Percentiles rank a stretch among this genome's conserved stretches.
Conservation (phyloP, 352 stramenopile genomes). For the Aphanomyces invadans region DNA sequence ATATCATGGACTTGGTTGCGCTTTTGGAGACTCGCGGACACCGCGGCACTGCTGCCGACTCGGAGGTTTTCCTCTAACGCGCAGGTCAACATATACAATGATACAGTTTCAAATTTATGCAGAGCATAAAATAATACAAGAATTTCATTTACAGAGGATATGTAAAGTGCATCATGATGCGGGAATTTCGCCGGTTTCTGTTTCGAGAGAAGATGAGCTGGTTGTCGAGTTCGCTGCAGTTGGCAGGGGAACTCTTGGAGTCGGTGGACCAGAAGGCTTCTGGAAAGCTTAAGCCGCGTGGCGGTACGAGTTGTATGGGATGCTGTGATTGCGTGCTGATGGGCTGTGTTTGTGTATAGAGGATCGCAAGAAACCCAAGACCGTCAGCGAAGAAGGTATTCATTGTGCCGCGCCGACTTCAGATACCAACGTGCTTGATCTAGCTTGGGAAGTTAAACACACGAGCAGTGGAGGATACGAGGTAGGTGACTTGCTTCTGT, state of each 20-base stretch:
- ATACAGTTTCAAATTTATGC: too few relatives aligned
- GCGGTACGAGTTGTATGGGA: neutral
- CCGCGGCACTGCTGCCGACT: slow-evolving; percentile 25
- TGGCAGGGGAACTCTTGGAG: slow-evolving; percentile 72
- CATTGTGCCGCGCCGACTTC: neutral
- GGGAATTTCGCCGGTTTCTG: slow-evolving; percentile 6
- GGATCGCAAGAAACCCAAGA: slow-evolving; percentile 19
- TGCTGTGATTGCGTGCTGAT: neutral
- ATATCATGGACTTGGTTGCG: slow-evolving; percentile 56
- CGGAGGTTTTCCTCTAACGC: slow-evolving; percentile 27
- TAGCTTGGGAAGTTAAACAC: slow-evolving; percentile 3
- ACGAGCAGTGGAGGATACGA: neutral
- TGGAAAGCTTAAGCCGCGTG: slow-evolving; percentile 40
- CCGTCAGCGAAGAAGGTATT: slow-evolving; percentile 4
- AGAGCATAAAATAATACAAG: neutral
- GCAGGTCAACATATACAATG: neutral
- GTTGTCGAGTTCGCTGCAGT: slow-evolving; percentile 75
- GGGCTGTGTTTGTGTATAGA: slow-evolving; percentile 17
- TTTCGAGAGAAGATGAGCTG: slow-evolving; percentile 55
- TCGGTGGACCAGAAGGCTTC: slow-evolving; percentile 80
- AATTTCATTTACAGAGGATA: slow-evolving; percentile 9
- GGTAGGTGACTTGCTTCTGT: neutral
- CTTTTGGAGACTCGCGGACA: neutral
- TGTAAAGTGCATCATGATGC: neutral
- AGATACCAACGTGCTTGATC: neutral